Evolutionary conservation across 2,329 filamentous ascomycete species (phyloP).

Genomic region (Aspergillus neoniger): DNA sequence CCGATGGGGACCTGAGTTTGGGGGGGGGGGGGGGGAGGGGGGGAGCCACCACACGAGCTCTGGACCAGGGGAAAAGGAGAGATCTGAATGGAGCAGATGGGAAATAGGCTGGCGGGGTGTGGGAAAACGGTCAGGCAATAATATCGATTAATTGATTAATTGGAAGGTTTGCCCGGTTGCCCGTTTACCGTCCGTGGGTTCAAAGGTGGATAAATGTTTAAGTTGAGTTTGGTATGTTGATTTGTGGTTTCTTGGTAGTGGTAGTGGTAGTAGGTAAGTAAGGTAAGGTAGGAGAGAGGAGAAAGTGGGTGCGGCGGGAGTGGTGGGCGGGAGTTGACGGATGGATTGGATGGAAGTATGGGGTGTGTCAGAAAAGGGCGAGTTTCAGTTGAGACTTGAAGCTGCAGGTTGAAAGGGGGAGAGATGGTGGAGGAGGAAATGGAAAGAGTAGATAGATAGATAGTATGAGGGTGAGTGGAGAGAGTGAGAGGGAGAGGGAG

Average conservation of each 20-base stretch:
- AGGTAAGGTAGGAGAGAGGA: too few relatives aligned
- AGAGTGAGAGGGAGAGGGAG: too few relatives aligned
- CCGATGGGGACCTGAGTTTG: constrained; percentile 11
- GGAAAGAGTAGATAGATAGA: too few relatives aligned
- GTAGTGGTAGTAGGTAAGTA: neutral
- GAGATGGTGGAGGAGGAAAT: neutral
- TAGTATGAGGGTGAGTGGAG: too few relatives aligned
- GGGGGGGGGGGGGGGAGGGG: neutral
- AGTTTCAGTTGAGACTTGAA: neutral
- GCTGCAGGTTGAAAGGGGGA: neutral
- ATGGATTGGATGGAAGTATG: neutral
- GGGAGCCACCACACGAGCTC: constrained; percentile 10
- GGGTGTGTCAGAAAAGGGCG: neutral
- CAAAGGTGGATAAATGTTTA: too few relatives aligned
- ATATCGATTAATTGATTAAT: neutral
- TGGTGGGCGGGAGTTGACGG: neutral
- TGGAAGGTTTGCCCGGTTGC: too few relatives aligned
- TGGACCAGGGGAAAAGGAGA: neutral
- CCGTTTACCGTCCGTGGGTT: too few relatives aligned
- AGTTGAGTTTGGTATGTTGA: neutral
- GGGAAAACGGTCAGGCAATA: neutral
- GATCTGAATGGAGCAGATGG: constrained; percentile 1
- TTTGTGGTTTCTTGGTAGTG: neutral
- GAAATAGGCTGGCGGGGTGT: constrained; percentile 4
- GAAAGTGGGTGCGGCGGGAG: neutral